phyloP scores from a whole-genome alignment of 768 basidiomycete genomes.

The Galerina sulciceps region DNA sequence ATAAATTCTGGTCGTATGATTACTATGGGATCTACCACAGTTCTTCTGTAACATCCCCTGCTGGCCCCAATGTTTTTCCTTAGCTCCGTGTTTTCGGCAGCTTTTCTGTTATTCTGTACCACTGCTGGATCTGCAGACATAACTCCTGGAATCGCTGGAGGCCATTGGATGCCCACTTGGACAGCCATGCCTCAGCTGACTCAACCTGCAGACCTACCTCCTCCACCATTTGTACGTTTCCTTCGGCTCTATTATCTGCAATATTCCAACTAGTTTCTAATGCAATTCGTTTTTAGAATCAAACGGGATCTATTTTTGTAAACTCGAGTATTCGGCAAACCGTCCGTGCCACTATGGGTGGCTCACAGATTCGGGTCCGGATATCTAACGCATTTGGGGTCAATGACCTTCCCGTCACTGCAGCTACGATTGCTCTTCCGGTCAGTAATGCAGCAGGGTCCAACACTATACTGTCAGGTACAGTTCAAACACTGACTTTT shows the following conservation, averaged over 20 bases:
- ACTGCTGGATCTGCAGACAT: background rate
- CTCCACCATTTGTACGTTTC: conserved; percentile 33
- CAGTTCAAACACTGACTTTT: conserved; percentile 45
- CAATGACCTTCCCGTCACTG: conserved; percentile 46
- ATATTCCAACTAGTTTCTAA: background rate
- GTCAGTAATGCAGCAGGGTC: conserved; percentile 38
- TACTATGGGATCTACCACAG: too few relatives aligned
- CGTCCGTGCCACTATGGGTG: conserved; percentile 44
- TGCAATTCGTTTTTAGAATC: conserved; percentile 10
- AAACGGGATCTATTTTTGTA: conserved; percentile 36
- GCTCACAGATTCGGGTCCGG: conserved; percentile 43
- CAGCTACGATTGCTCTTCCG: conserved; percentile 46
- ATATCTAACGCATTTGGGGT: conserved; percentile 54
- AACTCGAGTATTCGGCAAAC: conserved; percentile 56
- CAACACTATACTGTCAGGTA: conserved; percentile 35
- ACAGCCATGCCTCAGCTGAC: conserved; percentile 45
- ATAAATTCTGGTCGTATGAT: too few relatives aligned
- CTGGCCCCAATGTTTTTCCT: too few relatives aligned
- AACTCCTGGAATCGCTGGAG: conserved; percentile 1
- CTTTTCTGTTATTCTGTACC: too few relatives aligned
- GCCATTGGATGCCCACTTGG: conserved; percentile 40
- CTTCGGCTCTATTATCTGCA: too few relatives aligned
- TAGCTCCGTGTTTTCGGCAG: too few relatives aligned
- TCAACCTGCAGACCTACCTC: conserved; percentile 38
- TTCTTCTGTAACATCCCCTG: too few relatives aligned